Percentiles rank a stretch among this genome's conserved stretches.
Conservation (phyloP, 768 basidiomycete species). For the Pleurotus pulmonarius region DNA sequence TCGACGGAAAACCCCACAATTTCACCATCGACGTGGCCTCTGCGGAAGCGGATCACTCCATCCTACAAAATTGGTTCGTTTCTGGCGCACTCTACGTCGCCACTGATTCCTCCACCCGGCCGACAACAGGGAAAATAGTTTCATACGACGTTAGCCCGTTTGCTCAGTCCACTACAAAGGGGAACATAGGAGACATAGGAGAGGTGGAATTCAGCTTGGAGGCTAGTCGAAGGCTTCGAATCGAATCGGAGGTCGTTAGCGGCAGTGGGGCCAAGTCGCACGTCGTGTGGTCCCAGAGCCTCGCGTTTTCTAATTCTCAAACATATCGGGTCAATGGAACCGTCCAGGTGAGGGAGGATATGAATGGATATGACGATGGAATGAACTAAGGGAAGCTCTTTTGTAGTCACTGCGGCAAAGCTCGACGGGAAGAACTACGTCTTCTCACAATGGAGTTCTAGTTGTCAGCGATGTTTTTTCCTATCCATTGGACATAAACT, state of each 20-base stretch:
- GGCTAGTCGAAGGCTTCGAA: constrained; percentile 53
- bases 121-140: constrained; percentile 67
- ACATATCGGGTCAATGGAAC: constrained; percentile 46
- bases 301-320: constrained; percentile 62
- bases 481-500: constrained; percentile 43
- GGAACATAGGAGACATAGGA: constrained; percentile 31
- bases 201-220: constrained; percentile 59
- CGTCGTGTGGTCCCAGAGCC: constrained; percentile 57
- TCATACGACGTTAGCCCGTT: constrained; percentile 54
- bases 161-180: constrained; percentile 46
- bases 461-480: constrained; percentile 37
- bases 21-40: constrained; percentile 73
- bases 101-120: constrained; percentile 55
- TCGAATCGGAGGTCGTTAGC: constrained; percentile 56
- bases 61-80: constrained; percentile 75
- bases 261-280: constrained; percentile 57
- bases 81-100: constrained; percentile 68
- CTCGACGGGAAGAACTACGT: constrained; percentile 30
- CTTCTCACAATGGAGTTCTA: constrained; percentile 38
- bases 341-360: constrained; percentile 29
- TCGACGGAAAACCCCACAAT: constrained; percentile 63
- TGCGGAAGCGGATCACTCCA: constrained; percentile 57
- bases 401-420: constrained; percentile 37
- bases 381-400: constrained; percentile 1
- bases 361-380: background rate